Base-by-base conservation (phyloP, 495 filamentous ascomycete species). In the Friedmanniomyces simplex region DNA sequence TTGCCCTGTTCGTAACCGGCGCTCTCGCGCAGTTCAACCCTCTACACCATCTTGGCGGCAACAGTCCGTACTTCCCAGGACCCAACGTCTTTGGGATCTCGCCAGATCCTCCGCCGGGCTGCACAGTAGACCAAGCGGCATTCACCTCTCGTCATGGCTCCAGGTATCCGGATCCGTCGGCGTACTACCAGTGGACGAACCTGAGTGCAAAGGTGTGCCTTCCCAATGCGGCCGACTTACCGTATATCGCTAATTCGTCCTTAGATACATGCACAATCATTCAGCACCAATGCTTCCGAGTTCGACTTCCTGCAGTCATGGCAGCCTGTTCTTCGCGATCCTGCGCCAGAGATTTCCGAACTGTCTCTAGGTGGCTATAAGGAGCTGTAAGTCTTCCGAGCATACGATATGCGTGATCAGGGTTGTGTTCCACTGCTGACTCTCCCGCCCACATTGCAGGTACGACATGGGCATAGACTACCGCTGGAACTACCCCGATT, bases 111-210 rank as follows among this genome's bases (percentile, higher is more conserved):
- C 78, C 80, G 20, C 64, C 73, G 14, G 70, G 70, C 34, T 83
- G 80, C 57, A 69, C 69, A 6, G 75, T 82, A n/a, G 73, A 80
- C 45, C 74, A 77, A 57, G 78, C 74, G 22, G 74, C 74, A 25
- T 82, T 79, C 59, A 62, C 77, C 32, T 72, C 74, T 26, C 74
- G 79, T 51, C 80, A 82, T 61, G 80, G 79, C 20, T 79, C 76
- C 59, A 69, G 80, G 52, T 82, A 74, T 51, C 79, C 79, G 14
- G 79, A 82, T 54, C 64, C 70, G 18, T 76, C 77, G 11, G 14
- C 54, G 20, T 57, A 50, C 32, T 22, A 51, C 22, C 3, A 2
- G 11, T 57, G 54, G 54, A 32, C 22, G 13, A 51, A 36, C 24
- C 26, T 57, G 45, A 41, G 32, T 25, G 26, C 26, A 22, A 57